Base-by-base conservation (phyloP, 306 rosid species). In the Sophora flavescens region DNA sequence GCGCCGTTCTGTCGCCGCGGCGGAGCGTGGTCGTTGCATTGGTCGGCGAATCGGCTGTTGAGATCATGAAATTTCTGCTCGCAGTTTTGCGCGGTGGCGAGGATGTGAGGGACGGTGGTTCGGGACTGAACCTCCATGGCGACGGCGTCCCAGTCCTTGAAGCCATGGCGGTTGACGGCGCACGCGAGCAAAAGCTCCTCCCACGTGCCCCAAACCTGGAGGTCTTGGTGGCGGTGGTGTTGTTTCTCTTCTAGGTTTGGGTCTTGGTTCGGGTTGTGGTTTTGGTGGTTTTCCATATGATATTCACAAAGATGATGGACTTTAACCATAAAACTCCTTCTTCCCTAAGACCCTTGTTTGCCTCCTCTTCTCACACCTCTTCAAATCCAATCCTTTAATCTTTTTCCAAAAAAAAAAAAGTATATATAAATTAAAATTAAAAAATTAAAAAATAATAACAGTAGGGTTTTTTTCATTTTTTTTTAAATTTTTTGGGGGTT, bases 161-260 rank as follows among this genome's bases (percentile, higher is more conserved):
- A 78, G 60, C 97, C 97, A 79, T 92, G 91, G 70, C 96, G 97
- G 62, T 87, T 82, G 2, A 91, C 97, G 53, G 97, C 97, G 70
- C 48, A 80, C 0, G 89, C 96, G 1, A 92, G 85, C 68, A 92
- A 16, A 3, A 92, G 87, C 67, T 92, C 97, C 69, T 92, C 97
- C 96, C 89, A 85, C 50, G 97, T 88, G 17, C 91, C 97, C 97
- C 96, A 92, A 6, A 56, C 63, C 16, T 58, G 44, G 35, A 45
- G 44, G 47, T 59, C 79, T 12, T 50, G 83, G 8, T 38, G 69
- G 5, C 51, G 83, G 8, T 38, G 69, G 5, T 51, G 26, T 6
- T 50, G 61, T 2, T 35, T 48, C 56, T 72, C 30, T 15, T 81
- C 74, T 70, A 51, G 67, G 56, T 75, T 45, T 47, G 61, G 70